A percentile compares a stretch with the other conserved stretches of the same genome.
These are phyloP conservation scores for Cystobasidiopsis lactophilus DNA, from an alignment of 768 basidiomycete species.

Conservation along the genomic window DNA sequence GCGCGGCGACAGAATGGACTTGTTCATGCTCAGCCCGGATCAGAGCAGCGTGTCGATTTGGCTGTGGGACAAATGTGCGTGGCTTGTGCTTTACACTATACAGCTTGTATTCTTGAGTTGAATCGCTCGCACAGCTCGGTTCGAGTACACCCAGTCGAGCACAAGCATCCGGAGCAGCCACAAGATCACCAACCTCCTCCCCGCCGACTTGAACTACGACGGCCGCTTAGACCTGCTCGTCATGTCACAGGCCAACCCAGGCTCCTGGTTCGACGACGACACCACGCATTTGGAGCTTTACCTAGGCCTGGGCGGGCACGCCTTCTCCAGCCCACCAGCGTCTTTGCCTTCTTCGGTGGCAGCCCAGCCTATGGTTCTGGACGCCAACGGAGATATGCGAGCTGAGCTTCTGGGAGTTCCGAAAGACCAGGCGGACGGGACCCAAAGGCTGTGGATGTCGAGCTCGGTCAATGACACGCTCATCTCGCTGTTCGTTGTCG, in stretches of 20 bases:
- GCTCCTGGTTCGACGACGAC: constrained; percentile 25
- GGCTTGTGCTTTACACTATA: constrained; percentile 25
- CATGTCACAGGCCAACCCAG: constrained; percentile 40
- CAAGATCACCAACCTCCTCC: constrained; percentile 57
- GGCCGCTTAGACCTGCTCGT: constrained; percentile 76
- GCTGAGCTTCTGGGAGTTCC: constrained; percentile 62
- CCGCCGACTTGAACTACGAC: constrained; percentile 80
- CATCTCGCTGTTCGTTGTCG: constrained; percentile 41
- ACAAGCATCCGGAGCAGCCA: constrained; percentile 1
- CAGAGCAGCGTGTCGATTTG: constrained; percentile 54
- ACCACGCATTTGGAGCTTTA: constrained; percentile 49
- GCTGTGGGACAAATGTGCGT: constrained; percentile 58
- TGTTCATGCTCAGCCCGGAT: constrained; percentile 51
- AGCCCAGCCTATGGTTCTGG: constrained; percentile 66
- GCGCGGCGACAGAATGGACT: constrained; percentile 41
- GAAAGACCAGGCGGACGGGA: constrained; percentile 25
- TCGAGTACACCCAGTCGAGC: constrained; percentile 27
- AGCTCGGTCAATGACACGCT: constrained; percentile 34
- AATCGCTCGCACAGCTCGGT: constrained; percentile 25
- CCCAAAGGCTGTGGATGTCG: constrained; percentile 58
- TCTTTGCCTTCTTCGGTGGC: constrained; percentile 39
- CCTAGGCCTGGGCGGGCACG: constrained; percentile 30
- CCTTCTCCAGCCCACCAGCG: constrained; percentile 15
- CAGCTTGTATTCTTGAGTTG: too few species aligned
- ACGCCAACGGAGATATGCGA: constrained; percentile 67